A percentile compares a stretch with the other conserved stretches of the same genome.
phyloP scores from a whole-genome alignment of 352 stramenopile species.

The Phytophthora quininea region DNA sequence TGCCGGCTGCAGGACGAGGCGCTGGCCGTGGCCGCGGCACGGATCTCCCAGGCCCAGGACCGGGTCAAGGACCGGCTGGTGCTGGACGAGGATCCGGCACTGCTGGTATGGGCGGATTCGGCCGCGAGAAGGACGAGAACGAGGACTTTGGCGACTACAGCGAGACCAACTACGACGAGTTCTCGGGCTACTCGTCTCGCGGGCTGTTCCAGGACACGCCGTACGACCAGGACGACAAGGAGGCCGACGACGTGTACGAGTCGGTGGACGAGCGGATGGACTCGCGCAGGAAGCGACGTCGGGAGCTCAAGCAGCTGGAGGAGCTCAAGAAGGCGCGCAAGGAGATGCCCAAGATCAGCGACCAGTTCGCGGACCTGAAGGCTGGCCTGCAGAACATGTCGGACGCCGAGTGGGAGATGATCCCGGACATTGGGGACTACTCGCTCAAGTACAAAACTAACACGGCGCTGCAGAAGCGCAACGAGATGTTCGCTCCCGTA shows the following conservation, averaged over 20 bases:
- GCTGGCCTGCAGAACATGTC: slow-evolving; percentile 90
- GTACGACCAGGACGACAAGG: slow-evolving; percentile 97
- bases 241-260: slow-evolving; percentile 97
- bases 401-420: slow-evolving; percentile 95
- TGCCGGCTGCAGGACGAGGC: slow-evolving; percentile 66
- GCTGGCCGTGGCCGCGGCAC: slow-evolving; percentile 71
- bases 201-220: slow-evolving; percentile 91
- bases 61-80: slow-evolving; percentile 24
- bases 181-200: slow-evolving; percentile 86
- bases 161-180: slow-evolving; percentile 93
- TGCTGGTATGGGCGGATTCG: slow-evolving; percentile 82
- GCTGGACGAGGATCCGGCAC: slow-evolving; percentile 80
- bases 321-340: slow-evolving; percentile 88
- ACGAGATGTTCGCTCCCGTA: slow-evolving; percentile 96
- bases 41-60: slow-evolving; percentile 16
- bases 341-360: slow-evolving; percentile 93
- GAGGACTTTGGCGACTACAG: slow-evolving; percentile 90
- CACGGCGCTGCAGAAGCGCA: slow-evolving; percentile 90
- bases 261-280: slow-evolving; percentile 97
- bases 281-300: slow-evolving; percentile 84
- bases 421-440: slow-evolving; percentile 97
- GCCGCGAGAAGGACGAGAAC: slow-evolving; percentile 85
- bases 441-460: slow-evolving; percentile 92
- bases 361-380: slow-evolving; percentile 99
- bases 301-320: slow-evolving; percentile 84